Conservation (phyloP, 1,284 basidiomycete species). For the Fomitopsis pinicola region DNA sequence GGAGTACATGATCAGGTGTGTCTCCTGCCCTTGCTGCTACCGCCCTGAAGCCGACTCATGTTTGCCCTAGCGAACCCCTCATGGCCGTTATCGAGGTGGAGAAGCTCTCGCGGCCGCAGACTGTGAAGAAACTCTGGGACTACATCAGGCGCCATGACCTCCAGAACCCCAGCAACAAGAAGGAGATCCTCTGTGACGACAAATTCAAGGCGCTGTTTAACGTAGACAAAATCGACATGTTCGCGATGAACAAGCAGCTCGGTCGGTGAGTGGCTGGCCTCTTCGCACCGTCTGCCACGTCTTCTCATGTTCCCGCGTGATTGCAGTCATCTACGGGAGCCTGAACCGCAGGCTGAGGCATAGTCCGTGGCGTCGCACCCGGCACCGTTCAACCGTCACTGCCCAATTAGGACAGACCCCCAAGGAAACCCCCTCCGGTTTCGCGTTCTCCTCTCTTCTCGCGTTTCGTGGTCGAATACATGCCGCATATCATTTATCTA, state of each 20-base stretch:
- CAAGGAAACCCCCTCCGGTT: background rate
- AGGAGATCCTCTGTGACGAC: slow-evolving; percentile 79
- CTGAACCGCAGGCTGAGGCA: background rate
- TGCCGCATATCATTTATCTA: background rate
- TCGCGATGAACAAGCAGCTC: slow-evolving; percentile 81
- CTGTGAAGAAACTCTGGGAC: slow-evolving; percentile 83
- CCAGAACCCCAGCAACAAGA: slow-evolving; percentile 77
- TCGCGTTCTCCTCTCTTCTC: no score
- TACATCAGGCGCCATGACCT: slow-evolving; percentile 77
- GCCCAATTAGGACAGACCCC: background rate
- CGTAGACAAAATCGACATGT: slow-evolving; percentile 80
- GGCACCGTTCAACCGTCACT: background rate
- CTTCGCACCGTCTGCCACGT: background rate
- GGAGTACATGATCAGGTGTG: slow-evolving; percentile 70
- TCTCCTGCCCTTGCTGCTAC: background rate
- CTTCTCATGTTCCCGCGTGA: background rate
- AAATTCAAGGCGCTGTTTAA: slow-evolving; percentile 67
- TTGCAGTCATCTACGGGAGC: background rate
- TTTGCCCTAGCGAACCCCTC: slow-evolving; percentile 49
- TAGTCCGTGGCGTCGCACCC: background rate
- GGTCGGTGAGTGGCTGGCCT: slow-evolving; percentile 52
- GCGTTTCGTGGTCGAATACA: background rate
- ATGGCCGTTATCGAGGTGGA: slow-evolving; percentile 53
- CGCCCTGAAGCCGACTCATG: background rate
- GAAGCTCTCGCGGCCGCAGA: slow-evolving; percentile 79